phyloP scores from a whole-genome alignment of 176 grass and related monocot genomes.

The Tuctoria greenei region DNA sequence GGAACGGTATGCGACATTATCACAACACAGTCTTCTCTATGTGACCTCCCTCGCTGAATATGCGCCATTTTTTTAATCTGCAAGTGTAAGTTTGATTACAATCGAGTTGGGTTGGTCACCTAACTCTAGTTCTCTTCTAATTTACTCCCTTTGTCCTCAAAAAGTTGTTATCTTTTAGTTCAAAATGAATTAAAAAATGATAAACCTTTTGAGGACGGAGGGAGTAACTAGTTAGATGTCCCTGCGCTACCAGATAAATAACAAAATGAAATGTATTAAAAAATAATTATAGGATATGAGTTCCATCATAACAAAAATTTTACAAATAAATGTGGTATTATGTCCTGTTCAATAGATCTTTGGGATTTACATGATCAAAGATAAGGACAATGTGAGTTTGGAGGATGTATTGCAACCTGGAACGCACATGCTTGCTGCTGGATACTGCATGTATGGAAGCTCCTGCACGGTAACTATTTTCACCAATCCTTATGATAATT shows the following conservation, averaged over 20 bases:
- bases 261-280: too few relatives aligned
- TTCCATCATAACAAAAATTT: too few relatives aligned
- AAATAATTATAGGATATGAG: too few relatives aligned
- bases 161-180: too few relatives aligned
- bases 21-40: neutral
- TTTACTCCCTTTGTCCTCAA: too few relatives aligned
- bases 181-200: too few relatives aligned
- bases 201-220: too few relatives aligned
- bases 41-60: neutral
- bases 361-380: conserved; percentile 88
- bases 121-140: too few relatives aligned
- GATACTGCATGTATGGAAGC: conserved; percentile 98
- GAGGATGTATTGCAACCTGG: conserved; percentile 81
- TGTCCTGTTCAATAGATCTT: conserved; percentile 53
- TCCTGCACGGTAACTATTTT: conserved; percentile 80
- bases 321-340: too few relatives aligned
- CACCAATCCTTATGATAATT: neutral
- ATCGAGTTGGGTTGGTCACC: too few relatives aligned
- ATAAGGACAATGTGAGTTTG: conserved; percentile 56
- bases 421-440: conserved; percentile 87
- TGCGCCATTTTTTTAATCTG: neutral
- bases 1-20: conserved; percentile 58
- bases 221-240: too few relatives aligned
- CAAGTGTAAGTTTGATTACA: neutral
- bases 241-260: too few relatives aligned